Evolutionary conservation across 1,284 basidiomycete genomes (phyloP).

Genomic region (Chiua sp.): DNA sequence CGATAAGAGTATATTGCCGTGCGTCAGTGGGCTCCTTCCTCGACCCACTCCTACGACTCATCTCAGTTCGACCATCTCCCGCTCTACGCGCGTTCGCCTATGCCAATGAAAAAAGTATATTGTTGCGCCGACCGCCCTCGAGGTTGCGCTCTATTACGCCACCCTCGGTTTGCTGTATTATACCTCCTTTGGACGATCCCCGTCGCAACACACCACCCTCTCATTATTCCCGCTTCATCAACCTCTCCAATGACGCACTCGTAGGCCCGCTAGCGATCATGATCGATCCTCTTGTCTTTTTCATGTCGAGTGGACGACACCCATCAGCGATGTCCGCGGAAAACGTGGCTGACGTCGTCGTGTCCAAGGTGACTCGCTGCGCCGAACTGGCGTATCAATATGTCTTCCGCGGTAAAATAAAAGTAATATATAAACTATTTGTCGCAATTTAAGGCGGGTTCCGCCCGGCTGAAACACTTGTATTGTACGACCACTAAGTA

Average conservation of each 20-base stretch:
- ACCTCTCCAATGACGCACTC: background rate
- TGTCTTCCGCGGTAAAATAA: too few relatives aligned
- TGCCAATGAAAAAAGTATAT: background rate
- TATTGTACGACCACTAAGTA: background rate
- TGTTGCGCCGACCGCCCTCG: background rate
- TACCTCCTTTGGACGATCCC: background rate
- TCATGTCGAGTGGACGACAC: background rate
- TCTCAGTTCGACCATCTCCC: slow-evolving; percentile 22
- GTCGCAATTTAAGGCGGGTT: background rate
- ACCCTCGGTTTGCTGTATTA: background rate
- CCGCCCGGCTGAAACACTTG: background rate
- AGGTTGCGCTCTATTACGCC: background rate
- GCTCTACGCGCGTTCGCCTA: slow-evolving; percentile 6
- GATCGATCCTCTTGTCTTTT: background rate
- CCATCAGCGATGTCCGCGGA: background rate
- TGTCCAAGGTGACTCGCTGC: too few relatives aligned
- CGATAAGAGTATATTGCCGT: background rate
- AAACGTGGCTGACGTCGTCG: too few relatives aligned
- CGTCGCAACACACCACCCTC: background rate
- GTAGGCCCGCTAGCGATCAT: background rate
- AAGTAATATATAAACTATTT: too few relatives aligned
- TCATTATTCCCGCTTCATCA: background rate
- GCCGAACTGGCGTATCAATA: too few relatives aligned
- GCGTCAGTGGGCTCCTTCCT: background rate
- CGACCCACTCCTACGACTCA: background rate